These are phyloP conservation scores for Blumeriella jaapii DNA, from an alignment of 2,329 filamentous ascomycete genomes.

Conservation along the genomic window DNA sequence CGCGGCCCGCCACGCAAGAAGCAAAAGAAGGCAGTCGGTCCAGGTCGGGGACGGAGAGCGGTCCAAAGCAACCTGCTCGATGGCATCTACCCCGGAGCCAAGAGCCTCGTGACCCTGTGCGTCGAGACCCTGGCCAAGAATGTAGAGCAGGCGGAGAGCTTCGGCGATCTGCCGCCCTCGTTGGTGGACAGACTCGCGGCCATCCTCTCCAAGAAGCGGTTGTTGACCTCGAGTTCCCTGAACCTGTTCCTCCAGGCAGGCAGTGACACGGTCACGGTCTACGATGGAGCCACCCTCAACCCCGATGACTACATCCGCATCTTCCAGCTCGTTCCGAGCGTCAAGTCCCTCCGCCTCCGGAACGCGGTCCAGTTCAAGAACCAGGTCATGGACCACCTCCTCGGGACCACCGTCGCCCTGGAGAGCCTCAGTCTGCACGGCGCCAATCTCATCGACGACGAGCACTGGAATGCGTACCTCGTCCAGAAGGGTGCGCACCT, in stretches of 20 bases:
- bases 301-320: conserved; percentile 70
- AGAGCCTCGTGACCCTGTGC: conserved; percentile 53
- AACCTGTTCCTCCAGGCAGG: conserved; percentile 44
- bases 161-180: conserved; percentile 45
- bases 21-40: conserved; percentile 40
- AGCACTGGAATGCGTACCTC: conserved; percentile 63
- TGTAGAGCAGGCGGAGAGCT: conserved; percentile 47
- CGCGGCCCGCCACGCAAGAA: conserved; percentile 46
- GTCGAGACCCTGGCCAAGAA: conserved; percentile 52
- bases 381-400: conserved; percentile 66
- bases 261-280: conserved; percentile 41
- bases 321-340: conserved; percentile 59
- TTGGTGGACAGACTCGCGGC: conserved; percentile 48
- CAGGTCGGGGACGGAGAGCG: conserved; percentile 57
- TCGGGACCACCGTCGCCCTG: conserved; percentile 58
- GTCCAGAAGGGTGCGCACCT: conserved; percentile 52
- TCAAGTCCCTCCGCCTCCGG: conserved; percentile 62
- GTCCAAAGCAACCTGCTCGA: conserved; percentile 80
- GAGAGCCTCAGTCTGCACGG: conserved; percentile 68
- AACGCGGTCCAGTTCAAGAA: conserved; percentile 93
- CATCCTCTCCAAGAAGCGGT: conserved; percentile 47
- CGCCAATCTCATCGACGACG: conserved; percentile 69
- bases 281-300: conserved; percentile 52
- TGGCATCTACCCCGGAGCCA: conserved; percentile 55
- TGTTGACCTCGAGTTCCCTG: conserved; percentile 42